These are phyloP conservation scores for Pseudogymnoascus verrucosus DNA, from an alignment of 2,329 filamentous ascomycete genomes.

Conservation along the genomic window DNA sequence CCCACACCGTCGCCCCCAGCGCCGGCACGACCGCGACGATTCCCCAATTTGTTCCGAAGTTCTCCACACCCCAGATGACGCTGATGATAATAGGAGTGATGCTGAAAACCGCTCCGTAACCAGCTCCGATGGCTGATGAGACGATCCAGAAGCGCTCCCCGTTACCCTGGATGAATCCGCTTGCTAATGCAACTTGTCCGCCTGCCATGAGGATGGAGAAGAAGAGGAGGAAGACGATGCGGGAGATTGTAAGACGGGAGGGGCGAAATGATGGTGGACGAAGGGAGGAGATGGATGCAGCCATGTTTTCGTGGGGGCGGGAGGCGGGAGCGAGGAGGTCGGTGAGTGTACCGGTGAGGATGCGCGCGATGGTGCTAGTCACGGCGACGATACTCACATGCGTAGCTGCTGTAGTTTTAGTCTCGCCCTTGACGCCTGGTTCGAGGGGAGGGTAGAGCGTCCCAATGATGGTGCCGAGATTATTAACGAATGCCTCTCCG, in stretches of 20 bases:
- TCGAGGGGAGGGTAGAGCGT: constrained; percentile 65
- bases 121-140: constrained; percentile 75
- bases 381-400: constrained; percentile 90
- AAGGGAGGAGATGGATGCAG: constrained; percentile 26
- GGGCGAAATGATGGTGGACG: constrained; percentile 15
- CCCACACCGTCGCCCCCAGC: constrained; percentile 81
- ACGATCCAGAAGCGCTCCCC: constrained; percentile 77
- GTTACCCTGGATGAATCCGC: constrained; percentile 65
- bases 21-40: constrained; percentile 91
- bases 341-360: constrained; percentile 82
- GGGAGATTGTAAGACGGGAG: constrained; percentile 55
- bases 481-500: constrained; percentile 97
- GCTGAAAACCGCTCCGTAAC: constrained; percentile 87
- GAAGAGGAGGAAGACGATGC: constrained; percentile 69
- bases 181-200: constrained; percentile 70
- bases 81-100: constrained; percentile 86
- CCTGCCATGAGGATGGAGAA: constrained; percentile 67
- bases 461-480: constrained; percentile 85
- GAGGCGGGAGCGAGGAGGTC: constrained; percentile 72
- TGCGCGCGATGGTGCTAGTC: constrained; percentile 80
- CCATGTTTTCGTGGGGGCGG: constrained; percentile 46
- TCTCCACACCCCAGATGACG: constrained; percentile 98
- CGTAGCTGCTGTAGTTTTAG: constrained; percentile 53
- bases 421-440: constrained; percentile 9
- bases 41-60: constrained; percentile 97